These are phyloP conservation scores for Maudiozyma turicensis DNA, from an alignment of 805 yeast species.

Conservation along the genomic window DNA sequence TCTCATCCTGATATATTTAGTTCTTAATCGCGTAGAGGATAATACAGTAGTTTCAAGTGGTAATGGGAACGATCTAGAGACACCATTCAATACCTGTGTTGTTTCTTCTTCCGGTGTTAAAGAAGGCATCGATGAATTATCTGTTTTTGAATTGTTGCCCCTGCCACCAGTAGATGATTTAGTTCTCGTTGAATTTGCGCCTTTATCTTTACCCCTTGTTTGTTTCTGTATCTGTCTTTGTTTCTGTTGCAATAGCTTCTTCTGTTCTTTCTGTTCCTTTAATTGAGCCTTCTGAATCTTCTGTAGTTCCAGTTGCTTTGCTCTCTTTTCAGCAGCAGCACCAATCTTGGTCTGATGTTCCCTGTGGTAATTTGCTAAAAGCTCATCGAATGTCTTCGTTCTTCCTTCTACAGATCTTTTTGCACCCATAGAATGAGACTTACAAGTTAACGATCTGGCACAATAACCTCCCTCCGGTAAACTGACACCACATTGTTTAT, in stretches of 20 bases:
- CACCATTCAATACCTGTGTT: slow-evolving; percentile 82
- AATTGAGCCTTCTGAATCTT: slow-evolving; percentile 23
- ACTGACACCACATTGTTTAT: slow-evolving; percentile 92
- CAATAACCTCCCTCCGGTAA: slow-evolving; percentile 91
- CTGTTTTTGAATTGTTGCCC: not conserved
- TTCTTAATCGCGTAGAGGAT: slow-evolving; percentile 61
- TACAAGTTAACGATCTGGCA: slow-evolving; percentile 92
- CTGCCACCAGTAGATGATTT: not conserved
- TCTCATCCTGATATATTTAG: slow-evolving; percentile 73
- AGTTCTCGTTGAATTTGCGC: slow-evolving; percentile 9
- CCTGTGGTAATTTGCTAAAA: slow-evolving; percentile 83
- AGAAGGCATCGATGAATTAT: slow-evolving; percentile 36
- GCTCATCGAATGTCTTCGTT: slow-evolving; percentile 81
- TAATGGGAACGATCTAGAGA: slow-evolving; percentile 64
- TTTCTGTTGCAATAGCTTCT: slow-evolving; percentile 30
- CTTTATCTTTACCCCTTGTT: not conserved
- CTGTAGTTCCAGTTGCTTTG: slow-evolving; percentile 46
- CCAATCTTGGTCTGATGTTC: slow-evolving; percentile 86
- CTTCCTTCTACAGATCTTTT: slow-evolving; percentile 92
- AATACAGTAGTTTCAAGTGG: slow-evolving; percentile 74
- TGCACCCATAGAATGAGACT: slow-evolving; percentile 97
- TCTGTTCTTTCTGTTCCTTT: slow-evolving; percentile 21
- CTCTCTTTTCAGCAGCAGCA: slow-evolving; percentile 69
- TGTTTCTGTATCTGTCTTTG: slow-evolving; percentile 19
- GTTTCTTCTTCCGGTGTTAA: slow-evolving; percentile 89